These are phyloP conservation scores for Juncus inflexus DNA, from an alignment of 176 grass and related monocot species.

Conservation along the genomic window DNA sequence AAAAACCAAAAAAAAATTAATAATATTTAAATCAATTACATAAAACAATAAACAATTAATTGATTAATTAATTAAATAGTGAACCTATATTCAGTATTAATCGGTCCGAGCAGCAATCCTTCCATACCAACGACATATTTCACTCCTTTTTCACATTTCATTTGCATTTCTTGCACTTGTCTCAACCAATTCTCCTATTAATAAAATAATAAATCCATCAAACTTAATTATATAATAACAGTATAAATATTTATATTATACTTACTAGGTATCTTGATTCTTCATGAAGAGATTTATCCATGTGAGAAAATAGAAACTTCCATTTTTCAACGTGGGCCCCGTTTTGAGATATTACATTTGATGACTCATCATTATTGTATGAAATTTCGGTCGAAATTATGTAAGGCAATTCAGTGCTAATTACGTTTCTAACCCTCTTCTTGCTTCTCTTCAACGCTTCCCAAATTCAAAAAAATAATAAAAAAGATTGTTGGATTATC, in stretches of 20 bases:
- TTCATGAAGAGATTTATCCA: conserved; percentile 80
- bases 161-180: conserved; percentile 87
- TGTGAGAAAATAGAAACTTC: conserved; percentile 81
- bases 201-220: background rate
- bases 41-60: background rate
- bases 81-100: conserved; percentile 20
- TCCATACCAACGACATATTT: conserved; percentile 40
- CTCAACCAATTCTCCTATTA: conserved; percentile 84
- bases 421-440: conserved; percentile 72
- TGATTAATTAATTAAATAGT: background rate
- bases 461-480: conserved; percentile 26
- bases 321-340: conserved; percentile 70
- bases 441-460: conserved; percentile 69
- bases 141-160: conserved; percentile 75
- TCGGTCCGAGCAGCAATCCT: conserved; percentile 38
- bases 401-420: conserved; percentile 79
- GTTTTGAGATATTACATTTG: conserved; percentile 31
- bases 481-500: background rate
- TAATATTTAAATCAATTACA: background rate
- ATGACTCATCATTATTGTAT: conserved; percentile 57
- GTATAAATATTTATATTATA: background rate
- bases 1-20: conserved; percentile 8
- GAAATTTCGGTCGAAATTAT: conserved; percentile 70
- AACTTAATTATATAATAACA: no score
- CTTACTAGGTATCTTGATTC: conserved; percentile 80